Percentiles rank a stretch among this genome's conserved stretches.
Conservation (phyloP, 2,329 filamentous ascomycete species). For the Penicillium sp. region DNA sequence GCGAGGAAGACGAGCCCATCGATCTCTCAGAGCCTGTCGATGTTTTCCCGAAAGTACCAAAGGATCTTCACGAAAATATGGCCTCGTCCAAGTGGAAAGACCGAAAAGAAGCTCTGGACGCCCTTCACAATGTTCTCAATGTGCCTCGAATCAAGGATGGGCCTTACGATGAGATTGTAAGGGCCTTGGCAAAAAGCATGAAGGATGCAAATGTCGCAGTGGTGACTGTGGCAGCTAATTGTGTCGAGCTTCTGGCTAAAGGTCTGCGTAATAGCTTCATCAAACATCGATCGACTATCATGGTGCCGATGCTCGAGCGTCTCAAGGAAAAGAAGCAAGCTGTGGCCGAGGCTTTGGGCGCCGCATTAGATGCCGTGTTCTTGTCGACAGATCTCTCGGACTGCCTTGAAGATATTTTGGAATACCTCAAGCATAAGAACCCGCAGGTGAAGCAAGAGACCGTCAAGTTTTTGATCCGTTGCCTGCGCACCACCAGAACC, state of each 20-base stretch:
- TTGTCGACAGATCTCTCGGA: constrained; percentile 66
- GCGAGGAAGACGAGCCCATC: constrained; percentile 67
- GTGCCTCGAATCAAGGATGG: constrained; percentile 88
- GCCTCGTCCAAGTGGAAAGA: constrained; percentile 98
- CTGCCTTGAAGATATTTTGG: constrained; percentile 81
- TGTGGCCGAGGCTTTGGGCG: constrained; percentile 80
- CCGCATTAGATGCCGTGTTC: constrained; percentile 70
- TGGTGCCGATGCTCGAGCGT: constrained; percentile 87
- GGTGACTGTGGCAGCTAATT: constrained; percentile 86
- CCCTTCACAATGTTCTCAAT: constrained; percentile 67
- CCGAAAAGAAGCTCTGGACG: constrained; percentile 87
- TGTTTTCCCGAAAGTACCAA: constrained; percentile 71
- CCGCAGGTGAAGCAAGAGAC: constrained; percentile 96
- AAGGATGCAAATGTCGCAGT: constrained; percentile 97
- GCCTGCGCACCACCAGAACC: constrained; percentile 72
- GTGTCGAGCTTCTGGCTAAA: constrained; percentile 81
- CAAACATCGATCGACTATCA: constrained; percentile 73
- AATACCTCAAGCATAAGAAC: constrained; percentile 88
- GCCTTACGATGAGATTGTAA: constrained; percentile 76
- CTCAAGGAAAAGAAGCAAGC: constrained; percentile 94
- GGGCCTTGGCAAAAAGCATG: constrained; percentile 89
- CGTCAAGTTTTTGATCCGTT: constrained; percentile 86
- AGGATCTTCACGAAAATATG: constrained; percentile 74
- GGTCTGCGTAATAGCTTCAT: constrained; percentile 71
- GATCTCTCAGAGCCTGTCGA: constrained; percentile 83